A percentile compares a stretch with the other conserved stretches of the same genome.
Conservation (phyloP, 441 rosid species). For the Dalechampia spathulata region DNA sequence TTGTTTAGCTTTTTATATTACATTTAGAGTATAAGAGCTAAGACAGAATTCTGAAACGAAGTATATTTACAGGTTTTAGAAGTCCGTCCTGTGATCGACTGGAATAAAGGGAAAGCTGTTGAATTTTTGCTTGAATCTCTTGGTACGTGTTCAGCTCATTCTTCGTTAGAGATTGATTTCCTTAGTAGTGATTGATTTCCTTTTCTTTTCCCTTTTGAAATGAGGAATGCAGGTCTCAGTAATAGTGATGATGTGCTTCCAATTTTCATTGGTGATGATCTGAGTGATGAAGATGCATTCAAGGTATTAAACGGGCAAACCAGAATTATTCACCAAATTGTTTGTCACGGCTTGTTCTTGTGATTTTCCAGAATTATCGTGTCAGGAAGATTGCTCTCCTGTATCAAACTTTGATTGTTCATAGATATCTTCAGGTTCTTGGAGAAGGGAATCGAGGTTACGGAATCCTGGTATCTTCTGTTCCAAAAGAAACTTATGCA, state of each 20-base stretch:
- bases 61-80: conserved; percentile 65
- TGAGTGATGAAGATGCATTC: conserved; percentile 90
- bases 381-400: too few species aligned
- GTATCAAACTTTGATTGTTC: too few species aligned
- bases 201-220: background rate
- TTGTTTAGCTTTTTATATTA: background rate
- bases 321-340: too few species aligned
- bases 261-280: conserved; percentile 82
- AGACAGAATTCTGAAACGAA: background rate
- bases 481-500: conserved; percentile 73
- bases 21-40: background rate
- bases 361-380: too few species aligned
- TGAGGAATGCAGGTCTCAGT: conserved; percentile 41
- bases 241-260: conserved; percentile 63
- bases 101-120: conserved; percentile 96
- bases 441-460: conserved; percentile 52
- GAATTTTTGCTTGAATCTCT: conserved; percentile 84
- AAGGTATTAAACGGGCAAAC: conserved; percentile 46
- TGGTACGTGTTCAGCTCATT: conserved; percentile 30
- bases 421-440: conserved; percentile 40
- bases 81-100: conserved; percentile 83
- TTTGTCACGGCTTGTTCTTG: too few species aligned
- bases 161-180: too few species aligned
- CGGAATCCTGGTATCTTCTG: conserved; percentile 76
- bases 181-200: background rate